Percentiles rank a stretch among this genome's conserved stretches.
phyloP scores from a whole-genome alignment of 306 rosid genomes.

The Quercus bicolor region DNA sequence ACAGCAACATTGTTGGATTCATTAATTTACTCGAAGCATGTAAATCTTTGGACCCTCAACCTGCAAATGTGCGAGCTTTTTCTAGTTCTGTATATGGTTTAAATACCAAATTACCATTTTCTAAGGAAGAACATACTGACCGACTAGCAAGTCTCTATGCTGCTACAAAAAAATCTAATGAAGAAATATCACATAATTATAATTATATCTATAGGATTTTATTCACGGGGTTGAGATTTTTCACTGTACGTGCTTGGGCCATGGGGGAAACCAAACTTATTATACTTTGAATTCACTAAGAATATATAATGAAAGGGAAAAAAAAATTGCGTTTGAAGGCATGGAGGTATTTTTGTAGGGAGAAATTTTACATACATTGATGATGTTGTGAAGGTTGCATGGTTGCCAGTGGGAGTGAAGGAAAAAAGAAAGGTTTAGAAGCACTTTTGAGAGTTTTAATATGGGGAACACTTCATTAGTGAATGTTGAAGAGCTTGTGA shows the following conservation, averaged over 20 bases:
- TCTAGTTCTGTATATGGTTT: slow-evolving; percentile 42
- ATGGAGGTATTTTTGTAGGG: slow-evolving; percentile 20
- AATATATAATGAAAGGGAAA: slow-evolving; percentile 27
- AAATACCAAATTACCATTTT: slow-evolving; percentile 34
- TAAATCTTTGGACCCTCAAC: slow-evolving; percentile 32
- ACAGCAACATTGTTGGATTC: slow-evolving; percentile 38
- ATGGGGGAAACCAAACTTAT: slow-evolving; percentile 42
- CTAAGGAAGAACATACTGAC: slow-evolving; percentile 36
- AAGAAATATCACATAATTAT: slow-evolving; percentile 35
- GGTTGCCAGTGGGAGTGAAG: slow-evolving; percentile 35
- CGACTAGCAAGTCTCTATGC: slow-evolving; percentile 36
- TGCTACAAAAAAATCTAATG: slow-evolving; percentile 41
- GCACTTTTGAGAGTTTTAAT: slow-evolving; percentile 33
- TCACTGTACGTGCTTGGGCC: slow-evolving; percentile 36
- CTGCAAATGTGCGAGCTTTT: slow-evolving; percentile 35
- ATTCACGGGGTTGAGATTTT: slow-evolving; percentile 33
- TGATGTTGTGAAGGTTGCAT: slow-evolving; percentile 36
- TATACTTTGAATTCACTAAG: slow-evolving; percentile 35
- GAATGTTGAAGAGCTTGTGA: slow-evolving; percentile 24
- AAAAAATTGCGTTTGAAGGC: slow-evolving; percentile 12
- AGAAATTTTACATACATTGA: slow-evolving; percentile 44
- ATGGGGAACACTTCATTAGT: slow-evolving; percentile 33
- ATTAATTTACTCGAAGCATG: slow-evolving; percentile 25
- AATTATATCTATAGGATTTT: slow-evolving; percentile 38
- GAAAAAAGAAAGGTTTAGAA: slow-evolving; percentile 14